phyloP scores from a whole-genome alignment of 441 rosid genomes.

The Gossypium gossypioides region DNA sequence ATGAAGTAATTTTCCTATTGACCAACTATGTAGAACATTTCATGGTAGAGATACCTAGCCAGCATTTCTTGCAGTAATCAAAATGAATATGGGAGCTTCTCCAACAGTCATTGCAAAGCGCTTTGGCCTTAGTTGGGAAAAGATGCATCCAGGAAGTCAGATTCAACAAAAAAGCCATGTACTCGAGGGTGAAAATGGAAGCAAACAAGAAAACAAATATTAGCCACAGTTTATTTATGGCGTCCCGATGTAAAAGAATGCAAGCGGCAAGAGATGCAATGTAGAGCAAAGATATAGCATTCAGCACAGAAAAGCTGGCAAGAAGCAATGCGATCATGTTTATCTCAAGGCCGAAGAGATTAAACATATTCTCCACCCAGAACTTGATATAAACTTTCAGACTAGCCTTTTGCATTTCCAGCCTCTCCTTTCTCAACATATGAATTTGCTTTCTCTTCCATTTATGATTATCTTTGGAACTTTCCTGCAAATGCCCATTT shows the following conservation, averaged over 20 bases:
- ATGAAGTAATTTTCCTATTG: background rate
- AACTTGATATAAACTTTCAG: slow-evolving; percentile 28
- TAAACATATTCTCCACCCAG: slow-evolving; percentile 32
- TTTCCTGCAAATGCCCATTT: slow-evolving; percentile 15
- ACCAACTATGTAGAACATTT: background rate
- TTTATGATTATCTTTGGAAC: slow-evolving; percentile 28
- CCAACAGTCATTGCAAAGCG: slow-evolving; percentile 29
- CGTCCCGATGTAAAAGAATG: slow-evolving; percentile 20
- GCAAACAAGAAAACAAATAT: slow-evolving; percentile 27
- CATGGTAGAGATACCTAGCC: slow-evolving; percentile 25
- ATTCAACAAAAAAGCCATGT: slow-evolving; percentile 26
- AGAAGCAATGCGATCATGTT: slow-evolving; percentile 33
- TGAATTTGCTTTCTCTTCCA: slow-evolving; percentile 28
- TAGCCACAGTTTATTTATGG: slow-evolving; percentile 27
- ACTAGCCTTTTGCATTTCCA: slow-evolving; percentile 29
- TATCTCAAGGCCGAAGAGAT: slow-evolving; percentile 34
- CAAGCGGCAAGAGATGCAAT: slow-evolving; percentile 32
- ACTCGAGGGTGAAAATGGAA: slow-evolving; percentile 27
- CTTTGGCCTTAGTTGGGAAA: slow-evolving; percentile 11
- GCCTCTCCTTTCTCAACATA: slow-evolving; percentile 29
- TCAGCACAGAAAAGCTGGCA: slow-evolving; percentile 30
- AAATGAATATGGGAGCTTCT: slow-evolving; percentile 19
- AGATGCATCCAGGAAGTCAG: slow-evolving; percentile 10
- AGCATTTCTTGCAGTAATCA: slow-evolving; percentile 25
- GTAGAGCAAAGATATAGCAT: slow-evolving; percentile 31